These are phyloP conservation scores for Solanum paucissectum DNA, from an alignment of 257 asterid species.

Conservation along the genomic window DNA sequence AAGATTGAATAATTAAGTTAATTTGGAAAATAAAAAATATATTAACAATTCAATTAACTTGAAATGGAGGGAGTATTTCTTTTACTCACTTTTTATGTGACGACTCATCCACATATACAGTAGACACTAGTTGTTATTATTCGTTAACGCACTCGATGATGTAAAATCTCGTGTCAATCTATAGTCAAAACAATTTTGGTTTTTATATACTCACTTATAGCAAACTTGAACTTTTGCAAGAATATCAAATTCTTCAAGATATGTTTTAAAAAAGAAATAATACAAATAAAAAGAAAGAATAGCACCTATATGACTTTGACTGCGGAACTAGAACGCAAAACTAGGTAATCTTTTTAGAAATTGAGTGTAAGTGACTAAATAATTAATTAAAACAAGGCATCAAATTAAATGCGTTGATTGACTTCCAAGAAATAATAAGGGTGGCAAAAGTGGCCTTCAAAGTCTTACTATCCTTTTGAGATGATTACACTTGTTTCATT, in stretches of 20 bases:
- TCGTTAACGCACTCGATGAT: background rate
- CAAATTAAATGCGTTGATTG: background rate
- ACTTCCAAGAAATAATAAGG: background rate
- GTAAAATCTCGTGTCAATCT: background rate
- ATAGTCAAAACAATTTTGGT: background rate
- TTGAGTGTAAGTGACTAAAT: background rate
- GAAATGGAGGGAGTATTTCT: too few species aligned
- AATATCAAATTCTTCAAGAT: background rate
- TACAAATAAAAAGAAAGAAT: background rate
- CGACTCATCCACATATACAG: background rate
- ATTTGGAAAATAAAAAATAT: too few species aligned
- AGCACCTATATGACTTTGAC: background rate
- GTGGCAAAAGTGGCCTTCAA: background rate
- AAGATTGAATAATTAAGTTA: too few species aligned
- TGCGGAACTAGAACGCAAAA: background rate
- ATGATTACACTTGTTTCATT: background rate
- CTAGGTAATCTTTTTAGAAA: background rate
- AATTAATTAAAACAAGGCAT: background rate
- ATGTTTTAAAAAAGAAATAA: background rate
- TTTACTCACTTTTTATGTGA: background rate
- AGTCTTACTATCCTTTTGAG: background rate
- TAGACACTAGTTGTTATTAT: background rate
- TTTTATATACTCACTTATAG: background rate
- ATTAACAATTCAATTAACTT: too few species aligned
- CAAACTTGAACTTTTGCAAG: background rate